A percentile compares a stretch with the other conserved stretches of the same genome.
phyloP scores from a whole-genome alignment of 805 yeast genomes.

The Crinitomyces ghanaensis region DNA sequence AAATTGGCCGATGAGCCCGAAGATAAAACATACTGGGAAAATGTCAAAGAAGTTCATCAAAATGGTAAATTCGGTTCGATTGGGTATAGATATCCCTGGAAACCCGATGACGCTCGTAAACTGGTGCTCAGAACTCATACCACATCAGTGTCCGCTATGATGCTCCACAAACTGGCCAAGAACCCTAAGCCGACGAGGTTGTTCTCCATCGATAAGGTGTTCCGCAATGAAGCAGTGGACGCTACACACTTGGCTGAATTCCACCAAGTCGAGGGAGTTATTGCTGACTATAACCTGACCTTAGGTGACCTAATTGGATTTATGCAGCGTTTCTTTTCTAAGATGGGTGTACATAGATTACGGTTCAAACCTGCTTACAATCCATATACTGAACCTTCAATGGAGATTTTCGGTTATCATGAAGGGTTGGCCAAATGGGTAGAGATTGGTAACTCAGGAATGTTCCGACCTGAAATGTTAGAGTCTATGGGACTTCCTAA shows the following conservation, averaged over 20 bases:
- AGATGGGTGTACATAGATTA: conserved; percentile 93
- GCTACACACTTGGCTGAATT: conserved; percentile 99
- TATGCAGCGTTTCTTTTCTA: conserved; percentile 93
- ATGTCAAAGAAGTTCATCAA: conserved; percentile 76
- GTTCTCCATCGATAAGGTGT: conserved; percentile 94
- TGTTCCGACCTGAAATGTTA: conserved; percentile 99
- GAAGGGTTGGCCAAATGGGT: conserved; percentile 94
- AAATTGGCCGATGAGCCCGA: conserved; percentile 66
- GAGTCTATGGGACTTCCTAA: conserved; percentile 97
- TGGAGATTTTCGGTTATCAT: conserved; percentile 97
- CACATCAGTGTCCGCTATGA: conserved; percentile 81
- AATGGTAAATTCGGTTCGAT: conserved; percentile 86
- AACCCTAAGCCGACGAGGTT: conserved; percentile 84
- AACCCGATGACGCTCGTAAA: conserved; percentile 75
- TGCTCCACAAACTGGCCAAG: conserved; percentile 74
- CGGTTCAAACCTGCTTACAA: conserved; percentile 98
- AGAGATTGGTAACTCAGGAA: conserved; percentile 98
- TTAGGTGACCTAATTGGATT: conserved; percentile 94
- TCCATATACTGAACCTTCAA: conserved; percentile 97
- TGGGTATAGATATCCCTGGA: conserved; percentile 98
- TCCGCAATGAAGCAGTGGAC: conserved; percentile 99
- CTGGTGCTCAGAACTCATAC: conserved; percentile 96
- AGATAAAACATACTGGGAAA: conserved; percentile 67
- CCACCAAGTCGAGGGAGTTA: conserved; percentile 98
- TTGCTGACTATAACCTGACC: conserved; percentile 91